These are phyloP conservation scores for Catunica adiposa DNA, from an alignment of 2,329 filamentous ascomycete species.

Conservation along the genomic window DNA sequence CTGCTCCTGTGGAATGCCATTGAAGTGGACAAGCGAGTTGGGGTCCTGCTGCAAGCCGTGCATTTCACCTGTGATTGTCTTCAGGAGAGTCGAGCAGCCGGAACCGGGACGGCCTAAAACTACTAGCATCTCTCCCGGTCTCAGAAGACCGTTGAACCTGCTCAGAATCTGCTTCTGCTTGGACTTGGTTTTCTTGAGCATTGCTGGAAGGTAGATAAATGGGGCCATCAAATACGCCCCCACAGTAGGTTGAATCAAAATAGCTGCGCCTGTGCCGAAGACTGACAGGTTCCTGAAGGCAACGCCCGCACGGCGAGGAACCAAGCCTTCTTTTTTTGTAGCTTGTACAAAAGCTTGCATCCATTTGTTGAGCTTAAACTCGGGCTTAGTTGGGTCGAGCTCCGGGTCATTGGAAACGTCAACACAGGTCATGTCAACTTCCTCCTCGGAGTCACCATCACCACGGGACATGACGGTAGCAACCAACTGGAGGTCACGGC, in stretches of 20 bases:
- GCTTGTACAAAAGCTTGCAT: conserved; percentile 24
- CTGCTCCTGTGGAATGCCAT: conserved; percentile 36
- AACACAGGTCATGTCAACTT: not conserved
- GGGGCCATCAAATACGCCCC: conserved; percentile 41
- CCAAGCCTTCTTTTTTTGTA: conserved; percentile 39
- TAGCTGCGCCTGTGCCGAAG: conserved; percentile 46
- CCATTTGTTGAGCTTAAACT: conserved; percentile 29
- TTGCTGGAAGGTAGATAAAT: conserved; percentile 26
- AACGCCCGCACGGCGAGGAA: conserved; percentile 38
- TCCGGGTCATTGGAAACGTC: conserved; percentile 18
- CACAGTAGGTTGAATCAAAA: conserved; percentile 55
- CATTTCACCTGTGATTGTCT: conserved; percentile 43
- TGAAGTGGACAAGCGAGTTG: conserved; percentile 40
- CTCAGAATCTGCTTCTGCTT: conserved; percentile 42
- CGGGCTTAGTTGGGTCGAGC: conserved; percentile 23
- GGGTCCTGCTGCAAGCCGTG: conserved; percentile 38
- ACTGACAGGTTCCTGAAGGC: conserved; percentile 50
- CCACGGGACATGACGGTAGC: conserved; percentile 25
- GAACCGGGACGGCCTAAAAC: conserved; percentile 51
- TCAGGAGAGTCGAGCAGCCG: conserved; percentile 48
- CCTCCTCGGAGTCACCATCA: conserved; percentile 6
- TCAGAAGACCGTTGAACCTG: conserved; percentile 46
- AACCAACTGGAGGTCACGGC: conserved; percentile 24
- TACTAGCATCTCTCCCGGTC: conserved; percentile 49
- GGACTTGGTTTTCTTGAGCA: conserved; percentile 20